These are phyloP conservation scores for Penicillium cataractarum DNA, from an alignment of 495 filamentous ascomycete species.

Conservation along the genomic window DNA sequence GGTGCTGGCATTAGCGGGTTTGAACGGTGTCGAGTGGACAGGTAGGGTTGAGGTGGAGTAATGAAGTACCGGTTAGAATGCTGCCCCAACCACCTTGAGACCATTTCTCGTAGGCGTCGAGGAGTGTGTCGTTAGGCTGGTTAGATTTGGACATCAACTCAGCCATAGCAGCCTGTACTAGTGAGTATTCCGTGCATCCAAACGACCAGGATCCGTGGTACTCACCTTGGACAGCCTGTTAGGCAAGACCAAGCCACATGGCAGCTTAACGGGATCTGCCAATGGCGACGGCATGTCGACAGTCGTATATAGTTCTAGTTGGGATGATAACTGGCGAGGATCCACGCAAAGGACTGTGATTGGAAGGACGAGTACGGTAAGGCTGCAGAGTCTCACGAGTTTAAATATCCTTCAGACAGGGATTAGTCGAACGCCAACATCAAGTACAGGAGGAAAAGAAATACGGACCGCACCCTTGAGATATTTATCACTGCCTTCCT, in stretches of 20 bases:
- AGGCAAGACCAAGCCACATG: conserved; percentile 54
- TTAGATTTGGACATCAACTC: conserved; percentile 43
- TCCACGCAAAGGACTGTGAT: background rate
- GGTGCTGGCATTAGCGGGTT: background rate
- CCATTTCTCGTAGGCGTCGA: conserved; percentile 52
- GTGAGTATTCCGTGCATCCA: background rate
- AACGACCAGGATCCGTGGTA: background rate
- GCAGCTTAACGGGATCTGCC: conserved; percentile 49
- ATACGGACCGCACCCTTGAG: background rate
- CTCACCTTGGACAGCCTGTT: conserved; percentile 58
- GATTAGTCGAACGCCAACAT: too few species aligned
- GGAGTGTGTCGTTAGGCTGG: conserved; percentile 36
- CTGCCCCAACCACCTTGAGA: conserved; percentile 54
- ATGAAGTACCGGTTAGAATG: conserved; percentile 43
- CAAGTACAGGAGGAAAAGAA: background rate
- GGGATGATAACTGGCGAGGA: background rate
- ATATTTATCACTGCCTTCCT: background rate
- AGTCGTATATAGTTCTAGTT: background rate
- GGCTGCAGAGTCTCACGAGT: background rate
- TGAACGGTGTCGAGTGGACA: background rate
- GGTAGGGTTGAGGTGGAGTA: background rate
- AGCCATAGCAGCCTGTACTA: conserved; percentile 51
- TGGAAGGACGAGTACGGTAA: background rate
- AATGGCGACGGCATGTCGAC: conserved; percentile 37
- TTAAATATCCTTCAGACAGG: background rate